phyloP scores from a whole-genome alignment of 345 rosid species.

The Anastatica hierochuntica region DNA sequence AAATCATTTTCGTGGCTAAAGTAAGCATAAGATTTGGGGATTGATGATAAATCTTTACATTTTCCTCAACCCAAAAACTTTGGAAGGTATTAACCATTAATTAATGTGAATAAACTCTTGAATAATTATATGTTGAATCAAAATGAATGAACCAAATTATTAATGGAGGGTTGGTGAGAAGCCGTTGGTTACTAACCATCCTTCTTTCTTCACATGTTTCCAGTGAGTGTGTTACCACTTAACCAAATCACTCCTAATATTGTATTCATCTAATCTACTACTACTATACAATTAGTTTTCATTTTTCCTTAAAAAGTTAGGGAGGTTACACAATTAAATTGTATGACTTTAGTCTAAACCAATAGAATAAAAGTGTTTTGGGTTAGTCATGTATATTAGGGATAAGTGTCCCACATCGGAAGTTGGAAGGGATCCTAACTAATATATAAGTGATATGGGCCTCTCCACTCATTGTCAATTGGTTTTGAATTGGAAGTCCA shows the following conservation, averaged over 20 bases:
- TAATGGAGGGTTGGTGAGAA: constrained; percentile 27
- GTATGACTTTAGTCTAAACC: not conserved
- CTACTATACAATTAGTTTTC: too few relatives aligned
- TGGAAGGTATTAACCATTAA: constrained; percentile 2
- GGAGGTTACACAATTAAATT: not conserved
- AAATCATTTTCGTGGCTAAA: not conserved
- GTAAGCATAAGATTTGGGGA: not conserved
- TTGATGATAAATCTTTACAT: constrained; percentile 10
- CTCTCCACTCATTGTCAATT: too few relatives aligned
- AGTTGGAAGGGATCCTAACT: too few relatives aligned
- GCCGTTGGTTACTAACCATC: constrained; percentile 14
- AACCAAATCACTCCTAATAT: constrained; percentile 17
- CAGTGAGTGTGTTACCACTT: constrained; percentile 16
- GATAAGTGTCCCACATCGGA: too few relatives aligned
- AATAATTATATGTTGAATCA: not conserved
- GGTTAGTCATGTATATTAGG: too few relatives aligned
- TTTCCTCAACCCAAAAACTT: not conserved
- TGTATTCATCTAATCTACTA: not conserved
- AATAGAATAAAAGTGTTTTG: not conserved
- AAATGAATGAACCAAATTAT: not conserved
- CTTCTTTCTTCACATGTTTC: constrained; percentile 24
- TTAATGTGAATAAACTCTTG: not conserved
- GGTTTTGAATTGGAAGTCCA: too few relatives aligned
- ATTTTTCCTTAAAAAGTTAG: not conserved
- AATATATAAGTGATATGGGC: too few relatives aligned